Conservation (phyloP, 345 rosid genomes). For the rapeseed (Brassica napus) region DNA sequence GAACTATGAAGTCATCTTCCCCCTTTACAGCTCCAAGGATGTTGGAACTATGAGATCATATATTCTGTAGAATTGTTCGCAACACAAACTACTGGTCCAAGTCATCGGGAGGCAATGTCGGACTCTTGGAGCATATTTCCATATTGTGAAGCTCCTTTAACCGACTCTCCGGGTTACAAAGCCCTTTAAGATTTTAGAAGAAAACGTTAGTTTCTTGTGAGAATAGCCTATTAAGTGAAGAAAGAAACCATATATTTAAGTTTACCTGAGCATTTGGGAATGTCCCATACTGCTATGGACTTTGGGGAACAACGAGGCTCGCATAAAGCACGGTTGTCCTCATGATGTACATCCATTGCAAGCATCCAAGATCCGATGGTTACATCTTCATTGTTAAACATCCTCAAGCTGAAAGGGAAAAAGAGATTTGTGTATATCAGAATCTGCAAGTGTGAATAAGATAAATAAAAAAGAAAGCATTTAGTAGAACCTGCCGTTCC, state of each 20-base stretch:
- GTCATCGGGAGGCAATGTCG: constrained; percentile 65
- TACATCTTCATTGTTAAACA: constrained; percentile 91
- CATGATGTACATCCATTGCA: constrained; percentile 77
- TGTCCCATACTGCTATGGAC: constrained; percentile 85
- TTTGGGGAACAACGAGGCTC: constrained; percentile 75
- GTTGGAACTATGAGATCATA: constrained; percentile 34
- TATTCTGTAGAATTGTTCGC: constrained; percentile 17
- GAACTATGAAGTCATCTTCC: constrained; percentile 34
- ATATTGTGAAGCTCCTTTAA: constrained; percentile 66
- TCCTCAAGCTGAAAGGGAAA: constrained; percentile 60
- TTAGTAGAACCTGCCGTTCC: constrained; percentile 73
- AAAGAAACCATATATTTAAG: background rate
- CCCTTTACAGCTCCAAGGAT: constrained; percentile 34
- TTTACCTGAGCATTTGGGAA: constrained; percentile 87
- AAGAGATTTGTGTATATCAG: background rate
- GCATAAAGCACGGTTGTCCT: constrained; percentile 73
- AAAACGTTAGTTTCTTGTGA: constrained; percentile 1
- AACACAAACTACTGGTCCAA: constrained; percentile 27
- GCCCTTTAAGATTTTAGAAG: constrained; percentile 46
- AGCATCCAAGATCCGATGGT: constrained; percentile 96
- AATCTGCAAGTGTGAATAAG: background rate
- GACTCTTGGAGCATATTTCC: constrained; percentile 74
- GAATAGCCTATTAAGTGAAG: background rate
- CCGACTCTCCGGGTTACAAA: constrained; percentile 63
- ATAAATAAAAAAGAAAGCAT: background rate